phyloP scores from a whole-genome alignment of 495 filamentous ascomycete genomes.

The Cladorrhinum samala region DNA sequence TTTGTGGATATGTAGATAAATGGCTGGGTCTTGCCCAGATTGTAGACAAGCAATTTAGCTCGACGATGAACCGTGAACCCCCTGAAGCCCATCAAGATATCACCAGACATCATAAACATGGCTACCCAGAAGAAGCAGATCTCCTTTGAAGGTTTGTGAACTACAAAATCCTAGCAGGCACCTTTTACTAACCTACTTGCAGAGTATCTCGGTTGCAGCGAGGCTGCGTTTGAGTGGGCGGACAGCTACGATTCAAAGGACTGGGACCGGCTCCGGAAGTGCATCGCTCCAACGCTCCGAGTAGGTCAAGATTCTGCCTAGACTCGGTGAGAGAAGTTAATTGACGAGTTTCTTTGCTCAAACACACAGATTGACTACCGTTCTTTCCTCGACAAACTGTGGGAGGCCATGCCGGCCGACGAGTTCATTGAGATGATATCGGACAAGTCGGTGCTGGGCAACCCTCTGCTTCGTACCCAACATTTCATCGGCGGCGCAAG shows the following conservation, averaged over 20 bases:
- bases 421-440: slow-evolving; percentile 68
- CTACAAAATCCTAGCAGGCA: not conserved
- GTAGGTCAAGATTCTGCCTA: slow-evolving; percentile 25
- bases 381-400: slow-evolving; percentile 63
- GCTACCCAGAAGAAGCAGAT: slow-evolving; percentile 23
- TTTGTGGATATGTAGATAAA: slow-evolving; percentile 8
- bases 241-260: slow-evolving; percentile 81
- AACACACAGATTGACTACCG: slow-evolving; percentile 59
- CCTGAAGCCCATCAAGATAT: not conserved
- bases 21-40: not conserved
- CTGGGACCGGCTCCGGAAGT: slow-evolving; percentile 63
- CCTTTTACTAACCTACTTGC: not conserved
- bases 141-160: slow-evolving; percentile 27
- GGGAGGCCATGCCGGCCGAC: slow-evolving; percentile 66
- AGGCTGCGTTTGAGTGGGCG: slow-evolving; percentile 66
- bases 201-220: slow-evolving; percentile 48
- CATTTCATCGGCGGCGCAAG: slow-evolving; percentile 67
- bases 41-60: too few relatives aligned
- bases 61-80: not conserved
- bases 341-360: too few relatives aligned
- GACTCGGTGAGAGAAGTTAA: not conserved
- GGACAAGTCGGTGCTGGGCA: slow-evolving; percentile 59
- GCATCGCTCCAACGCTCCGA: slow-evolving; percentile 64
- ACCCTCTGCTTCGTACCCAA: slow-evolving; percentile 65
- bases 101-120: slow-evolving; percentile 12